Conservation (phyloP, 352 stramenopile genomes). For the Globisporangium middletonii region DNA sequence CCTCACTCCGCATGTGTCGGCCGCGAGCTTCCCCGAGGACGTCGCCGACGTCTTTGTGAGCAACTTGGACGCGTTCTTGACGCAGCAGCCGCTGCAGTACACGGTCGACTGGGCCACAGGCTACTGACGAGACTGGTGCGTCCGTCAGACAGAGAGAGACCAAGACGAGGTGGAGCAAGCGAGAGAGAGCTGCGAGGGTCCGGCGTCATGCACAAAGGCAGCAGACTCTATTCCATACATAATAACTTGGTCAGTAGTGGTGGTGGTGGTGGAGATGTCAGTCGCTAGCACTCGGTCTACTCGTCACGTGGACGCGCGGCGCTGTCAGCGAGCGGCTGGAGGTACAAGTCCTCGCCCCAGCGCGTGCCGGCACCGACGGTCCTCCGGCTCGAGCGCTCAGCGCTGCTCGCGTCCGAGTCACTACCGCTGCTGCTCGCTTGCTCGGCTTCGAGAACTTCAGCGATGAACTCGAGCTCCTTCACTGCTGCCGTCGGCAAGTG, state of each 20-base stretch:
- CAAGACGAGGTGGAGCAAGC: no score
- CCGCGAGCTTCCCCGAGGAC: conserved; percentile 64
- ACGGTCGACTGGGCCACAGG: conserved; percentile 42
- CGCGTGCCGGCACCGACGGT: conserved; percentile 8
- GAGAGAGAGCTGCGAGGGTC: no score
- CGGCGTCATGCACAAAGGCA: no score
- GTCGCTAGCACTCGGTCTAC: no score
- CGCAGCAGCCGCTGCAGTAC: conserved; percentile 32
- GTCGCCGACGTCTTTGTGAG: conserved; percentile 69
- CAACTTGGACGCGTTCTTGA: conserved; percentile 49
- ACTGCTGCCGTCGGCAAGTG: conserved; percentile 26
- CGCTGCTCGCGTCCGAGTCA: conserved; percentile 3
- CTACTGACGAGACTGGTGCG: conserved; percentile 23
- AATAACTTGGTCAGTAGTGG: background rate
- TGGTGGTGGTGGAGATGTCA: no score
- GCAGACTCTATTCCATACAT: conserved; percentile 11
- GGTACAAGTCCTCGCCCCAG: conserved; percentile 24
- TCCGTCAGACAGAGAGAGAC: background rate
- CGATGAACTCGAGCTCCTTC: conserved; percentile 45
- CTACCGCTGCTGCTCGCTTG: conserved; percentile 1
- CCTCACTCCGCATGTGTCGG: conserved; percentile 80
- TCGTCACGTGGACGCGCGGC: no score
- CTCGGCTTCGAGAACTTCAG: conserved; percentile 20
- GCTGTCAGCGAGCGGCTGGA: conserved; percentile 16
- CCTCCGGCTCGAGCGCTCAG: background rate